Conservation (phyloP, 768 basidiomycete species). For the Boletellus emodensis region DNA sequence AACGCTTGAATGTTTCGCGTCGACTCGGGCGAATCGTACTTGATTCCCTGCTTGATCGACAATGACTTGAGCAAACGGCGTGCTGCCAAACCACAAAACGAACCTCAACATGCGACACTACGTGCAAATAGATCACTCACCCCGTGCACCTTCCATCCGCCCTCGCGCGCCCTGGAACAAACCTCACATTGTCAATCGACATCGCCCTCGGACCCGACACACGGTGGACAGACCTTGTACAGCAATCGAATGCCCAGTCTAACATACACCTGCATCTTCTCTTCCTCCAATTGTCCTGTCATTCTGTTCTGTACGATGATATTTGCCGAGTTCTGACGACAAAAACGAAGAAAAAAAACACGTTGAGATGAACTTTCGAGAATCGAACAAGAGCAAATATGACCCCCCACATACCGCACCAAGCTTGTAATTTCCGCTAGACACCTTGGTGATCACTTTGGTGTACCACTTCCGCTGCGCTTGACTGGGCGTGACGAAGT, state of each 20-base stretch:
- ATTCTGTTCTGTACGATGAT: slow-evolving; percentile 94
- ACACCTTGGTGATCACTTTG: slow-evolving; percentile 81
- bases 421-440: slow-evolving; percentile 80
- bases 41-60: slow-evolving; percentile 90
- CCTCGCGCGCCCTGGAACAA: slow-evolving; percentile 65
- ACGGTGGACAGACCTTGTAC: slow-evolving; percentile 58
- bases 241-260: slow-evolving; percentile 87
- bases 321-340: slow-evolving; percentile 84
- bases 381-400: not conserved
- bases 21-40: slow-evolving; percentile 86
- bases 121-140: slow-evolving; percentile 37
- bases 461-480: slow-evolving; percentile 98
- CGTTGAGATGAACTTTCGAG: not conserved
- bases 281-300: slow-evolving; percentile 91
- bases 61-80: slow-evolving; percentile 77
- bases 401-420: slow-evolving; percentile 66
- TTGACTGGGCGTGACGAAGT: slow-evolving; percentile 91
- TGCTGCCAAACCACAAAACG: slow-evolving; percentile 47
- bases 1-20: slow-evolving; percentile 81
- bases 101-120: not conserved
- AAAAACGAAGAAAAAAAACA: not conserved
- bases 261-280: slow-evolving; percentile 97
- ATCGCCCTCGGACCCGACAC: not conserved
- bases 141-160: slow-evolving; percentile 84
- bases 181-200: not conserved